These are phyloP conservation scores for Russula dissimulans DNA, from an alignment of 768 basidiomycete species.

Conservation along the genomic window DNA sequence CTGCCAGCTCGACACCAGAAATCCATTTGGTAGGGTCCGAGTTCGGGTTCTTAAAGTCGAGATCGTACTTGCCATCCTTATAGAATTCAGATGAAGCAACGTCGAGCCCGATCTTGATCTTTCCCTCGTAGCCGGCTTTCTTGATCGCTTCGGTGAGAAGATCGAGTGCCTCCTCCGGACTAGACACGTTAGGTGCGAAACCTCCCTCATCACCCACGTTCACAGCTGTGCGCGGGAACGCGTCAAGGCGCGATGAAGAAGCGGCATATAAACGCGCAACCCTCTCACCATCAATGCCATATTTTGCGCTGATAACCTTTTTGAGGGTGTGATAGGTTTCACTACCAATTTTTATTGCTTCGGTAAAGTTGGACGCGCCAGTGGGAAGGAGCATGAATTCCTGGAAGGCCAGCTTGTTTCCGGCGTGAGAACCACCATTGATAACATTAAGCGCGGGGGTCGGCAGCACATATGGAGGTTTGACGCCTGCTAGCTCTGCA, in stretches of 20 bases:
- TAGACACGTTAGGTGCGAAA: conserved; percentile 95
- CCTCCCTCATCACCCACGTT: conserved; percentile 99
- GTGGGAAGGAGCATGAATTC: conserved; percentile 99
- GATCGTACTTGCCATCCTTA: conserved; percentile 99
- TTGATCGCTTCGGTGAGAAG: conserved; percentile 93
- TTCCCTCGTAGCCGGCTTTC: conserved; percentile 96
- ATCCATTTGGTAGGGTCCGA: conserved; percentile 97
- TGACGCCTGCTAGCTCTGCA: conserved; percentile 91
- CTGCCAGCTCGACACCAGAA: conserved; percentile 84
- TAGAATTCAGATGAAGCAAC: conserved; percentile 99
- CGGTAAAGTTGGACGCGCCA: conserved; percentile 83
- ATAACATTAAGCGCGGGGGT: conserved; percentile 97
- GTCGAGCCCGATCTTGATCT: conserved; percentile 97
- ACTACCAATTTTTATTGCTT: conserved; percentile 97
- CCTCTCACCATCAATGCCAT: conserved; percentile 89
- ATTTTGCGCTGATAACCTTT: conserved; percentile 98
- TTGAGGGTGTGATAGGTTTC: conserved; percentile 98
- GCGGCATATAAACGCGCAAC: neutral
- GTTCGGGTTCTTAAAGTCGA: conserved; percentile 99
- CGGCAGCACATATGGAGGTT: conserved; percentile 89
- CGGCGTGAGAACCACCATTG: conserved; percentile 99
- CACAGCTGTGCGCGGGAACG: conserved; percentile 51
- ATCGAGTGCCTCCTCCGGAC: conserved; percentile 96
- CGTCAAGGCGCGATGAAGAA: conserved; percentile 14
- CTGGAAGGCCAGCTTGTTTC: conserved; percentile 99